Conservation (phyloP, 495 filamentous ascomycete genomes). For the Alectoria sarmentosa region DNA sequence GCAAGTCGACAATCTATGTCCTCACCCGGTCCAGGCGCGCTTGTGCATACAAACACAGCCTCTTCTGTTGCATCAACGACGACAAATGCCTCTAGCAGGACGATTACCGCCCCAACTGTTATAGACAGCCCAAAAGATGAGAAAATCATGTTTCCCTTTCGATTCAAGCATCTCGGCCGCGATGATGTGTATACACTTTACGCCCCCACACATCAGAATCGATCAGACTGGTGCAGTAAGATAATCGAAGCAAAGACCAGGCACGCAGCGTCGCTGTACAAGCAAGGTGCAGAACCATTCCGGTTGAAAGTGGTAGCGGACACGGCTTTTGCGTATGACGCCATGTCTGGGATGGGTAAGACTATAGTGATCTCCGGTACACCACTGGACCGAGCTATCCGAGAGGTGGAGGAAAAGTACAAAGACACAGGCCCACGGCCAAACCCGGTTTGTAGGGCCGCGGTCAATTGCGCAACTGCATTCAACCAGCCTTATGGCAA, state of each 20-base stretch:
- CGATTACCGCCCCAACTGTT: slow-evolving; percentile 43
- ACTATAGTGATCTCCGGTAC: slow-evolving; percentile 73
- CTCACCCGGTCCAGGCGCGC: slow-evolving; percentile 45
- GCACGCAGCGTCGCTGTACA: slow-evolving; percentile 78
- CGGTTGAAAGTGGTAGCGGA: slow-evolving; percentile 87
- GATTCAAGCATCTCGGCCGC: slow-evolving; percentile 92
- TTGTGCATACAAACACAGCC: slow-evolving; percentile 59
- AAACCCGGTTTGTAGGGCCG: slow-evolving; percentile 67
- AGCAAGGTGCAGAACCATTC: slow-evolving; percentile 96
- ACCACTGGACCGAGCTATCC: slow-evolving; percentile 83
- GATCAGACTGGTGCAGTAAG: slow-evolving; percentile 85
- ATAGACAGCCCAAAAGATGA: slow-evolving; percentile 58
- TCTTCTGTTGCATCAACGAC: slow-evolving; percentile 44
- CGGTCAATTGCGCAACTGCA: slow-evolving; percentile 86
- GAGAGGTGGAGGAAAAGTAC: slow-evolving; percentile 75
- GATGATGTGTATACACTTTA: slow-evolving; percentile 79
- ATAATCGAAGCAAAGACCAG: slow-evolving; percentile 91
- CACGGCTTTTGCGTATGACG: slow-evolving; percentile 78
- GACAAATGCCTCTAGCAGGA: slow-evolving; percentile 37
- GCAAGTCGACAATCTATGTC: slow-evolving; percentile 45
- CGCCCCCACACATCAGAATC: slow-evolving; percentile 61
- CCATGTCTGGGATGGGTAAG: slow-evolving; percentile 44
- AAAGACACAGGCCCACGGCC: slow-evolving; percentile 57
- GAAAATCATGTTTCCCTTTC: slow-evolving; percentile 87
- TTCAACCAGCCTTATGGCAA: slow-evolving; percentile 74